A percentile compares a stretch with the other conserved stretches of the same genome.
Conservation (phyloP, 2,329 filamentous ascomycete species). For the Penicillium occitanis region DNA sequence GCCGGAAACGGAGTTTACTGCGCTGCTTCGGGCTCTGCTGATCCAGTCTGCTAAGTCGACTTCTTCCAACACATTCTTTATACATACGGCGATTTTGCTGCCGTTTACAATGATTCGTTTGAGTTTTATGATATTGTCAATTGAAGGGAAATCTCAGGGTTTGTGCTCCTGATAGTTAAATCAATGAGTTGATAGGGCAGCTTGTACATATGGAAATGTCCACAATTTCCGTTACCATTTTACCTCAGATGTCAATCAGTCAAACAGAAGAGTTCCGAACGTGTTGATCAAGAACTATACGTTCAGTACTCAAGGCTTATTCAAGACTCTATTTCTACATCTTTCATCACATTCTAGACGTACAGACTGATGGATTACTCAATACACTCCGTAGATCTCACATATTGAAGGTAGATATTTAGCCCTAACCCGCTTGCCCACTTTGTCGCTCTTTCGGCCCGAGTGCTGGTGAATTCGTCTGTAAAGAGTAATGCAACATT, state of each 20-base stretch:
- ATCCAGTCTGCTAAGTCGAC: neutral
- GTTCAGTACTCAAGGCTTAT: neutral
- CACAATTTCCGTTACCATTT: neutral
- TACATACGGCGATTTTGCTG: too few relatives aligned
- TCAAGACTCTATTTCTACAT: neutral
- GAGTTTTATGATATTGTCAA: neutral
- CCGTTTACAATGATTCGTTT: neutral
- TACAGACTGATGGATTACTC: neutral
- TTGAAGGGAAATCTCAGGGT: neutral
- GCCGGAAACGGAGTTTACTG: constrained; percentile 14
- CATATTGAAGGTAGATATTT: neutral
- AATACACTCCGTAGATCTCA: neutral
- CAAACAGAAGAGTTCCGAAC: too few relatives aligned
- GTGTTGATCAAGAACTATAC: neutral
- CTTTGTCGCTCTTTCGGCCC: neutral
- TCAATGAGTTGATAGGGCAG: neutral
- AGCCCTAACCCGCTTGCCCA: neutral
- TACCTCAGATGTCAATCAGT: neutral
- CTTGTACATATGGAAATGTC: neutral
- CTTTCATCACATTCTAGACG: neutral
- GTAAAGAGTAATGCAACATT: neutral
- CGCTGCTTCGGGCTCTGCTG: neutral
- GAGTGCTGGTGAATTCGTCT: neutral
- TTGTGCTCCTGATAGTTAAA: neutral
- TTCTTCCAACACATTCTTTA: neutral